These are phyloP conservation scores for Hyaloscypha hepaticicola DNA, from an alignment of 495 filamentous ascomycete genomes.

Conservation along the genomic window DNA sequence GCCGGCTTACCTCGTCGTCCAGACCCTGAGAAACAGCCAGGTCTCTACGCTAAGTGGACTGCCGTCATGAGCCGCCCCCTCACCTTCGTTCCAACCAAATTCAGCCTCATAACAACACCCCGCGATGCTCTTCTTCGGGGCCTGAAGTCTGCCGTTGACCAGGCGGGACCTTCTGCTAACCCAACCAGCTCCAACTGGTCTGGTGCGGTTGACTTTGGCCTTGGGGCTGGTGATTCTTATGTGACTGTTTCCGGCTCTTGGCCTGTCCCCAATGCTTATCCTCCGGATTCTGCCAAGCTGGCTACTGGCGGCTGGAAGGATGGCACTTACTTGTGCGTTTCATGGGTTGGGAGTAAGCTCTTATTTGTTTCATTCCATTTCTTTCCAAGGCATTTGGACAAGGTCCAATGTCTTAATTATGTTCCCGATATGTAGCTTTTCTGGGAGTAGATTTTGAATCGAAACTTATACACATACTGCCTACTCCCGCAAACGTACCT, in stretches of 20 bases:
- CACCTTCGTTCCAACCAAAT: background rate
- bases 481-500: no score
- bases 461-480: no score
- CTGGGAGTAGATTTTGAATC: no score
- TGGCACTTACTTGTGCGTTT: background rate
- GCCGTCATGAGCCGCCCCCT: background rate
- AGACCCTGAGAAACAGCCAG: background rate
- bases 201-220: background rate
- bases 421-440: no score
- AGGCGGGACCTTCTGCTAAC: background rate
- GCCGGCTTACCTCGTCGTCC: background rate
- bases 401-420: no score
- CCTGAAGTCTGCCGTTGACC: background rate
- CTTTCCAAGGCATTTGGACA: no score
- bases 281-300: background rate
- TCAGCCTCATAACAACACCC: background rate
- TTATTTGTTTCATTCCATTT: no score
- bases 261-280: background rate
- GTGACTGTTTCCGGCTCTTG: background rate
- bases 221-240: background rate
- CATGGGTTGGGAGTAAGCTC: background rate
- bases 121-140: no score
- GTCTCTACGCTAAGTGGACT: background rate
- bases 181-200: background rate
- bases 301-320: background rate